These are phyloP conservation scores for Phlyctochytrium bullatum DNA, from an alignment of 192 early-diverging fungal genomes.

Conservation along the genomic window DNA sequence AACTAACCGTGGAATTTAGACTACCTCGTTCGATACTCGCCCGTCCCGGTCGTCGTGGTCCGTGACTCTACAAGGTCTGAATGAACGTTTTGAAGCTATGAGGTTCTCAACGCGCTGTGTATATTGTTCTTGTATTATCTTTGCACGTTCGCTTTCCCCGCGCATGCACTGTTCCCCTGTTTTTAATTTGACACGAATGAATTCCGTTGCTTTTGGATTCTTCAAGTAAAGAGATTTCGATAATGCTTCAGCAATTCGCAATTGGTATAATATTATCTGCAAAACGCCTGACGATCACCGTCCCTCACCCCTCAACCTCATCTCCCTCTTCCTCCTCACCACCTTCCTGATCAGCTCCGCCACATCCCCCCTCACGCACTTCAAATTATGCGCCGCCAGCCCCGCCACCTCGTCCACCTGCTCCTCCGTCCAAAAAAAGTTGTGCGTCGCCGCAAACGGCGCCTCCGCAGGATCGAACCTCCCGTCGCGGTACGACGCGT, in stretches of 20 bases:
- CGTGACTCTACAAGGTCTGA: no score
- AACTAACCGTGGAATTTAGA: background rate
- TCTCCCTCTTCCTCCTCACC: conserved; percentile 11
- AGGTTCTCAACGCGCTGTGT: no score
- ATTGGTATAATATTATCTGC: no score
- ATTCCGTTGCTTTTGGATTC: no score
- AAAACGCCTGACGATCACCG: no score
- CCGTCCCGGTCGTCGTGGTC: background rate
- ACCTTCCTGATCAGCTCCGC: conserved; percentile 12
- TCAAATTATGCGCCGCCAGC: background rate
- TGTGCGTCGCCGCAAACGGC: conserved; percentile 20
- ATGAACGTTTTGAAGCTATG: no score
- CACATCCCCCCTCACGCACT: conserved; percentile 4
- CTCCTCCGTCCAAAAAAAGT: conserved; percentile 20
- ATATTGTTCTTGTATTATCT: no score
- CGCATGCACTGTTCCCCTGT: no score
- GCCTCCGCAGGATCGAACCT: conserved; percentile 5
- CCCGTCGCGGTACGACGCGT: background rate
- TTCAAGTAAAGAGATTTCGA: no score
- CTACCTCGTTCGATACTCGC: background rate
- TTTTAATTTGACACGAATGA: no score
- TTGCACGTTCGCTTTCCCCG: no score
- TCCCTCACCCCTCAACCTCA: conserved; percentile 14
- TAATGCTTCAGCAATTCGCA: no score
- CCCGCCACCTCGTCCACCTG: conserved; percentile 17